Percentiles rank a stretch among this genome's conserved stretches.
Evolutionary conservation across 78 protist genomes (phyloP).

Genomic region (Chrysochromulina tobinii): DNA sequence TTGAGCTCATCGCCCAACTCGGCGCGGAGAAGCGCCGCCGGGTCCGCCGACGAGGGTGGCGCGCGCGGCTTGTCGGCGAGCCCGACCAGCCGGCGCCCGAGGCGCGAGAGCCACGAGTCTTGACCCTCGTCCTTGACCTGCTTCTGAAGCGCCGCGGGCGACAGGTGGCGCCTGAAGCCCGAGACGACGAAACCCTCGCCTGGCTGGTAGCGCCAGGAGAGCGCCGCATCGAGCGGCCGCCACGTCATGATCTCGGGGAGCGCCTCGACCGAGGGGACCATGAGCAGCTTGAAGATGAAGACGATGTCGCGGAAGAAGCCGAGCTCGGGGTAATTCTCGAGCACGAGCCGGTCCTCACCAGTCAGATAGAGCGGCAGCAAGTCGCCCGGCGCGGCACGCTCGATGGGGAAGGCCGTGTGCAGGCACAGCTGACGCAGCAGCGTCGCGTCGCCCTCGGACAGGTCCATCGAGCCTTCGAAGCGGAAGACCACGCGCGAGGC

Average conservation of each 20-base stretch:
- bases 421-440: slow-evolving; percentile 16
- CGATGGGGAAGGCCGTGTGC: neutral
- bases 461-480: neutral
- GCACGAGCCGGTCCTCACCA: neutral
- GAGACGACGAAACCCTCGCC: neutral
- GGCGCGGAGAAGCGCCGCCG: slow-evolving; percentile 6
- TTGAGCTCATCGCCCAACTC: neutral
- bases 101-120: neutral
- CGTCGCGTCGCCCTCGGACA: neutral
- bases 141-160: neutral
- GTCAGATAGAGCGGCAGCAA: neutral
- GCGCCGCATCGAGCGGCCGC: neutral
- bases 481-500: neutral
- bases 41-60: slow-evolving; percentile 38
- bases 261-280: slow-evolving; percentile 15
- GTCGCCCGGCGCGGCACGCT: neutral
- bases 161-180: neutral
- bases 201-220: neutral
- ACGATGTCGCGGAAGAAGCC: slow-evolving; percentile 46
- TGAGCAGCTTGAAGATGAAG: slow-evolving; percentile 42
- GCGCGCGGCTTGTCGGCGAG: slow-evolving; percentile 27
- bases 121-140: neutral
- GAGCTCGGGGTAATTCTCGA: slow-evolving; percentile 54
- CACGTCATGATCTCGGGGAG: slow-evolving; percentile 4
- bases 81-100: neutral